Conservation (phyloP, 345 rosid genomes). For the Populus euphratica region DNA sequence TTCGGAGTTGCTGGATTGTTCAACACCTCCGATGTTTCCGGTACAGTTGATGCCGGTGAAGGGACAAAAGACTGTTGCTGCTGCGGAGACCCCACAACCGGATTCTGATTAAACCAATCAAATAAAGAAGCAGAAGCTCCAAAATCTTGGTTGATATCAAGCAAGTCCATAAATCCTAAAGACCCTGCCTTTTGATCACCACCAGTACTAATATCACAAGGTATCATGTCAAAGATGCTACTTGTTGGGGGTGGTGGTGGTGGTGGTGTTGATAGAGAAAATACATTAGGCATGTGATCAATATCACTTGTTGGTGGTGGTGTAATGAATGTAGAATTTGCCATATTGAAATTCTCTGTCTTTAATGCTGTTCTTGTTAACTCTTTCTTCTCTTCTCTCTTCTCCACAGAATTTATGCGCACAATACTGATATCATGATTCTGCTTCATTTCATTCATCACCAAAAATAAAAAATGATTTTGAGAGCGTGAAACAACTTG, state of each 20-base stretch:
- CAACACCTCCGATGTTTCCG: conserved; percentile 71
- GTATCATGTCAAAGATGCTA: conserved; percentile 58
- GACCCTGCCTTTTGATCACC: conserved; percentile 13
- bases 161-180: conserved; percentile 55
- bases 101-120: conserved; percentile 41
- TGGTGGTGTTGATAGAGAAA: conserved; percentile 4
- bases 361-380: conserved; percentile 2
- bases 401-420: conserved; percentile 26
- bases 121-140: conserved; percentile 39
- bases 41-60: conserved; percentile 41
- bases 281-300: conserved; percentile 41
- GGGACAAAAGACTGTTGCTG: conserved; percentile 26
- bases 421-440: neutral
- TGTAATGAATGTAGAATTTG: conserved; percentile 35
- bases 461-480: neutral
- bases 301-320: neutral
- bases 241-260: neutral
- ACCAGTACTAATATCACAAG: conserved; percentile 30
- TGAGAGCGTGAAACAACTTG: neutral
- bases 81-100: conserved; percentile 15
- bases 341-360: conserved; percentile 24
- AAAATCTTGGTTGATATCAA: conserved; percentile 39
- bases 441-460: conserved; percentile 19
- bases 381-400: conserved; percentile 12
- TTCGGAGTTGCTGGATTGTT: conserved; percentile 77